Evolutionary conservation across 495 filamentous ascomycete genomes (phyloP), one percentile per base, ranked within the genome.

Genomic region (Articulospora tetracladia): DNA sequence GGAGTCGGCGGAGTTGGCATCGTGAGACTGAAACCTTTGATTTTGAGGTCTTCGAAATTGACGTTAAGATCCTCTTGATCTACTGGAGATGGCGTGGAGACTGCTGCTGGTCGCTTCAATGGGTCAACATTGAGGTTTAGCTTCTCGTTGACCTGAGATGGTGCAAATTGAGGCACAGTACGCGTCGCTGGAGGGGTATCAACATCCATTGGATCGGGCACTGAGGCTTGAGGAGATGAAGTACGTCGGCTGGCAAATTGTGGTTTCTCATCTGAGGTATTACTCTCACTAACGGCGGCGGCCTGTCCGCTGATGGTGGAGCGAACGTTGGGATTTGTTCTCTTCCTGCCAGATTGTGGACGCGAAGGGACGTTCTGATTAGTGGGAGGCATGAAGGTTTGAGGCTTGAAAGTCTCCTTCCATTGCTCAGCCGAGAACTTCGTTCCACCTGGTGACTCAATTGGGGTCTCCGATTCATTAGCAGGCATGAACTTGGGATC

Each of bases 391-490:
- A 72, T 78, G 67, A 85, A 88, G 20, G 77, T 82, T 24, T 87
- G 71, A 49, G 85, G 76, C 19, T 80, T 81, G 61, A 93, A 83
- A 55, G 82, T 79, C 55, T 84, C 75, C 53, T 70, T 70, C 91
- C 90, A 96, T 27, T 84, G 68, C 30, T 88, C 85, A 2, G 81
- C 74, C 26, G 82, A 79, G 65, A 91, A 94, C 25, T 77, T 82
- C 0, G 72, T 59, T 10, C 36, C 63, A n/a, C 67, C 58, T 12
- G 67, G 64, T 26, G 66, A 66, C 22, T 58, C 54, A 20, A 54
- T 55, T 0, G 50, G 23, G 26, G 36, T 30, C n/a, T 62, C 59
- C 30, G 52, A 26, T 36, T 58, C 58, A 0, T 53, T 25, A 26
- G 62, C 24, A 28, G 39, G 53, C 2, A 52, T 49, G 32, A 50